Evolutionary conservation across 2,329 filamentous ascomycete genomes (phyloP), one percentile per base, ranked within the genome.

Genomic region (Drechslerella coelobrocha): DNA sequence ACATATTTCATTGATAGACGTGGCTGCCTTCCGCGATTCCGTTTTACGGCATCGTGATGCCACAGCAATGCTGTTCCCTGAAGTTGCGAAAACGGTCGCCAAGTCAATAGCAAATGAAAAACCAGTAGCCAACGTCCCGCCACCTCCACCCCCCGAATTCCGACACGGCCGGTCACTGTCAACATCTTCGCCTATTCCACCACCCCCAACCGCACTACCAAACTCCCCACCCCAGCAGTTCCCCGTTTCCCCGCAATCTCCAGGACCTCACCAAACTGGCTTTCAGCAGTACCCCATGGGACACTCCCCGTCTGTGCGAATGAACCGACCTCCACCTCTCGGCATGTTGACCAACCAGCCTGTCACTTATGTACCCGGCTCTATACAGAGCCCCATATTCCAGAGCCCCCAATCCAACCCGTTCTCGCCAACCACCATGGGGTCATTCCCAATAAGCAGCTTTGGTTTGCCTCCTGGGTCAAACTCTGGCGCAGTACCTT

Each of bases 11-110:
- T 48, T 17, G 19, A 21, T 34, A 71, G 66, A 71, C 19, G 66
- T 60, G 9, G 59, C 50, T 34, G 14, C 59, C n/a, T 71, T 71
- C 66, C 66, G 66, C 53, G 66, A 71, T 6, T 47, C 66, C 7
- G 66, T 71, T 19, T 34, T 71, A 41, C 62, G 54, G n/a, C 66
- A 71, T 17, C 59, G 66, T 21, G 66, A 71, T 45, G 66, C 66
- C 1, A 71, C 66, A 14, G 66, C 66, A 9, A 71, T 71, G 52
- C 54, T 71, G 14, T 71, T 63, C 31, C 66, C 66, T 3, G 66
- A 71, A 55, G 59, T 71, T 21, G 59, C 66, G 53, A 62, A 59
- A 26, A 71, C 59, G 2, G 47, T 62, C 5, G 53, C 59, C n/a
- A 29, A 60, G 34, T 48, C 66, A 10, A 59, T 55, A 21, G 53